Base-by-base conservation (phyloP, 345 rosid species). In the Garcia nutans region DNA sequence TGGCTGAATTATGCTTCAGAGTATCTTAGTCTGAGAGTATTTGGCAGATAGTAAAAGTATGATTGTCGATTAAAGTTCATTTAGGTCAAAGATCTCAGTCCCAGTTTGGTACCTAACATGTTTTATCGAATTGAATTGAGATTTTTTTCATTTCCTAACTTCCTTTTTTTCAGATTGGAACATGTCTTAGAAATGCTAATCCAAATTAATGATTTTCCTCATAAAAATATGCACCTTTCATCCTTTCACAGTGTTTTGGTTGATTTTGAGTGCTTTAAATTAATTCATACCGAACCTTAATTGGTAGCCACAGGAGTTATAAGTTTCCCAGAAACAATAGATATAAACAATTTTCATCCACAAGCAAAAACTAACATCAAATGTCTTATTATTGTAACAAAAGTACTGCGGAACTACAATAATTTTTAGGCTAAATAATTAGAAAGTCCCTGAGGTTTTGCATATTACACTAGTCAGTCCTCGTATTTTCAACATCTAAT, bases 201-300 rank as follows among this genome's bases (percentile, higher is more conserved):
- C 50, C 52, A 58, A 4, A 72, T 72, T n/a, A 23, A 54, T 44
- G n/a, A n/a, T 45, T 59, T 49, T 72, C 42, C 54, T 44, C 37
- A 13, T 8, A 11, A 26, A 24, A 60, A 45, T 1, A 17, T 37
- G 19, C 5, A 10, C 22, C 61, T 73, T 24, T 41, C 10, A 64
- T 54, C 20, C 37, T 54, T 41, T 55, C 20, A 22, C 19, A 9
- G 52, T 8, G 50, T 47, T 65, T 74, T 16, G 17, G n/a, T n/a
- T 37, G 19, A 37, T 8, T 17, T 19, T 73, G 28, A 10, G 13
- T 20, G 26, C n/a, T 13, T 69, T 47, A 47, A 33, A 15, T 28
- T n/a, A 44, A 31, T 16, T 37, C 65, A 42, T 41, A 50, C 1
- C 22, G 58, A 67, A 15, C 58, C 58, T 58, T 52, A 28, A 28